These are phyloP conservation scores for Amanita subjunquillea DNA, from an alignment of 768 basidiomycete species.

Conservation along the genomic window DNA sequence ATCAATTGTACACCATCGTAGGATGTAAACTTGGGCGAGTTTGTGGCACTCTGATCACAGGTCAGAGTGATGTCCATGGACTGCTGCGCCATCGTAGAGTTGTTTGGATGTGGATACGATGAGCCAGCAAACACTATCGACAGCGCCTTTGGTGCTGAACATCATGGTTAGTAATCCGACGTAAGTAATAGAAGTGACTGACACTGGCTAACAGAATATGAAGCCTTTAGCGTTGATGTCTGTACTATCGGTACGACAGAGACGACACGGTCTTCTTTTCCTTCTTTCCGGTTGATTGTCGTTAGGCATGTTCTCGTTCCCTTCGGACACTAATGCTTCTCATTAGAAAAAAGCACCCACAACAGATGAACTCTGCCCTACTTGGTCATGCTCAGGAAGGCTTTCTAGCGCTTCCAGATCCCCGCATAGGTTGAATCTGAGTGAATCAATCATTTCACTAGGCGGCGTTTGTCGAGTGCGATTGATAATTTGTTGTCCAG, in stretches of 20 bases:
- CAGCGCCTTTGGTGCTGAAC: conserved; percentile 42
- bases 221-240: conserved; percentile 21
- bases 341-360: conserved; percentile 3
- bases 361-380: conserved; percentile 20
- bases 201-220: conserved; percentile 18
- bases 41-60: conserved; percentile 34
- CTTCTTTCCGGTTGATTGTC: conserved; percentile 49
- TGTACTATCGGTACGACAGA: conserved; percentile 70
- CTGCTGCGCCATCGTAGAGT: conserved; percentile 38
- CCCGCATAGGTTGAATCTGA: conserved; percentile 61
- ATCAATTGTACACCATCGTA: conserved; percentile 47
- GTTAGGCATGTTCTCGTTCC: conserved; percentile 72
- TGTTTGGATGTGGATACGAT: conserved; percentile 44
- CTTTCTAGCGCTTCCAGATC: conserved; percentile 38
- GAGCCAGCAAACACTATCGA: conserved; percentile 47
- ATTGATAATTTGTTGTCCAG: conserved; percentile 38
- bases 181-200: conserved; percentile 20
- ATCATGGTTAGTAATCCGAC: conserved; percentile 8
- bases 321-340: conserved; percentile 41
- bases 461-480: conserved; percentile 54
- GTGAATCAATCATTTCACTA: conserved; percentile 43
- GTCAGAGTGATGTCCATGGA: conserved; percentile 50
- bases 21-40: conserved; percentile 41
- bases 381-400: conserved; percentile 56
- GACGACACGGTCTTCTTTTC: conserved; percentile 46